These are phyloP conservation scores for Evernia prunastri DNA, from an alignment of 495 filamentous ascomycete genomes.

Conservation along the genomic window DNA sequence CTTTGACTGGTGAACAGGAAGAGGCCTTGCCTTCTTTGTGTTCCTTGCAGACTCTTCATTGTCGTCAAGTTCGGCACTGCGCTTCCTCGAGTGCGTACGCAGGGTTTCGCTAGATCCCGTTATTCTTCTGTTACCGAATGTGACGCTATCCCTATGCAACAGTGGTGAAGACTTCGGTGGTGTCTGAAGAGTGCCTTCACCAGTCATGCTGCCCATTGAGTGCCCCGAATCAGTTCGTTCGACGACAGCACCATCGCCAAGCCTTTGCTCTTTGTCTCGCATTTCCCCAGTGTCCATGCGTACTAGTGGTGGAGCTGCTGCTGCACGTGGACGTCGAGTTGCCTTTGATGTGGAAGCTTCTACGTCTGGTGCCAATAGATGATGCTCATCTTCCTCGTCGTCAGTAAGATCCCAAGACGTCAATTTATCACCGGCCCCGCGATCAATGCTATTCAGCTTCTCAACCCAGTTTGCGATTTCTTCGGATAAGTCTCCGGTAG, in stretches of 20 bases:
- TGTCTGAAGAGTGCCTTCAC: conserved; percentile 14
- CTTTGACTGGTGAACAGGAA: conserved; percentile 3
- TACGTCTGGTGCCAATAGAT: background rate
- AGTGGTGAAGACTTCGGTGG: conserved; percentile 14
- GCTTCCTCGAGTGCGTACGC: background rate
- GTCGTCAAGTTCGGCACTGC: background rate
- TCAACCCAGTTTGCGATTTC: conserved; percentile 50
- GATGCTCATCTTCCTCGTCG: conserved; percentile 10
- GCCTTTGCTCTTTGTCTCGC: conserved; percentile 16
- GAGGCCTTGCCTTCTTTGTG: conserved; percentile 9
- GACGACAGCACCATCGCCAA: conserved; percentile 18
- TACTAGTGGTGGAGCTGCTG: conserved; percentile 18
- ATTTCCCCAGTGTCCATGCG: conserved; percentile 29
- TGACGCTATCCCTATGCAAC: background rate
- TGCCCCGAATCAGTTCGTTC: background rate
- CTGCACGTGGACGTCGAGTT: background rate
- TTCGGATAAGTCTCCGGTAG: conserved; percentile 39
- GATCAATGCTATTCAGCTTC: conserved; percentile 45
- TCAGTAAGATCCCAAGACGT: conserved; percentile 18
- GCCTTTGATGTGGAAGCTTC: background rate
- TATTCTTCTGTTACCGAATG: too few species aligned
- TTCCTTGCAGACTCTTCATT: conserved; percentile 1
- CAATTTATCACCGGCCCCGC: conserved; percentile 10
- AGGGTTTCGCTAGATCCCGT: background rate
- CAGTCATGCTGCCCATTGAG: conserved; percentile 9